Evolutionary conservation across 768 basidiomycete genomes (phyloP).

Genomic region (Lactifluus subvellereus): DNA sequence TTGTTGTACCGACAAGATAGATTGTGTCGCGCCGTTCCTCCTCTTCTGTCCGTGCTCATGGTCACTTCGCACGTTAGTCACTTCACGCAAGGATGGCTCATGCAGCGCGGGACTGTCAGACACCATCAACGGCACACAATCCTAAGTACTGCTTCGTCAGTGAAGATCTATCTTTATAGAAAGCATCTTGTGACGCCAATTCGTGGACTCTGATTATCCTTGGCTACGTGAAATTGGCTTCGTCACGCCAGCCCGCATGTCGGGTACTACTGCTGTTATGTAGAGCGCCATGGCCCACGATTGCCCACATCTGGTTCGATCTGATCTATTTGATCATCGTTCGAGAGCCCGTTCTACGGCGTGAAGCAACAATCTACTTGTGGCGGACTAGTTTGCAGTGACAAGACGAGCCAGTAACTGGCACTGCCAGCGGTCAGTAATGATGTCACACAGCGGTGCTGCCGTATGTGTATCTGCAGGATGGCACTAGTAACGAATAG

Average conservation of each 20-base stretch:
- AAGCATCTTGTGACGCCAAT: not conserved
- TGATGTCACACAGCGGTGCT: not conserved
- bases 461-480: not conserved
- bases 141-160: not conserved
- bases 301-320: not conserved
- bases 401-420: not conserved
- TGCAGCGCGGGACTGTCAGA: not conserved
- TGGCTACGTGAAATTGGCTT: not conserved
- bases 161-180: not conserved
- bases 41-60: not conserved
- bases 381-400: not conserved
- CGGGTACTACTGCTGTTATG: not conserved
- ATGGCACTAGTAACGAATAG: not conserved
- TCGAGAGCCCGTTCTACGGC: not conserved
- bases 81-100: not conserved
- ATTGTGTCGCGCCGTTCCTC: not conserved
- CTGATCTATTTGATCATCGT: not conserved
- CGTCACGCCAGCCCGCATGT: not conserved
- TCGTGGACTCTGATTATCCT: not conserved
- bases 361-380: not conserved
- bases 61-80: not conserved
- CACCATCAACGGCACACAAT: not conserved
- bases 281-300: not conserved
- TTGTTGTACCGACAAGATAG: not conserved
- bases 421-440: too few species aligned